Conservation (phyloP, 2,329 filamentous ascomycete genomes). For the Scedosporium aurantiacum region DNA sequence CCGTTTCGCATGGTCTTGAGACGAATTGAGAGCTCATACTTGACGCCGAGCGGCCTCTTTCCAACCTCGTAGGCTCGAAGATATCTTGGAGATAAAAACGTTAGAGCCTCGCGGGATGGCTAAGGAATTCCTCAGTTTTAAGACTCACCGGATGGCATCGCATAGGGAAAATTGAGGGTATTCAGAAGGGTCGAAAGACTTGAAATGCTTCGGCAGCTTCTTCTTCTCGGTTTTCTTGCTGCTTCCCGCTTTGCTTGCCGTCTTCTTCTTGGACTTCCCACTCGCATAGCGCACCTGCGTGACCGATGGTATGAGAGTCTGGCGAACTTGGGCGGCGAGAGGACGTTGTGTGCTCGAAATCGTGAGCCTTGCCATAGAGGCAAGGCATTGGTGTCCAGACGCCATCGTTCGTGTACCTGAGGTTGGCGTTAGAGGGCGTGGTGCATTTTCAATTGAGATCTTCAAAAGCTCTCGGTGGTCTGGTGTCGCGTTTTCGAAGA, state of each 20-base stretch:
- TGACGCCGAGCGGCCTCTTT: slow-evolving; percentile 56
- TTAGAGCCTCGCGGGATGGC: not conserved
- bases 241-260: slow-evolving; percentile 5
- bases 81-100: slow-evolving; percentile 9
- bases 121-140: not conserved
- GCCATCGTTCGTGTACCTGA: slow-evolving; percentile 2
- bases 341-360: slow-evolving; percentile 1
- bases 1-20: slow-evolving; percentile 77
- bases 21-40: slow-evolving; percentile 83
- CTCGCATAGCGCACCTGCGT: slow-evolving; percentile 9
- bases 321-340: not conserved
- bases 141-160: slow-evolving; percentile 76
- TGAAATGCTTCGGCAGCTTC: slow-evolving; percentile 52
- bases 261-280: slow-evolving; percentile 9
- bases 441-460: not conserved
- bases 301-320: not conserved
- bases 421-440: not conserved
- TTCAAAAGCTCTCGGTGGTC: not conserved
- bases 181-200: slow-evolving; percentile 56
- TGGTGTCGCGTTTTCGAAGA: slow-evolving; percentile 5
- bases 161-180: slow-evolving; percentile 63
- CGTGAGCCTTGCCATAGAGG: slow-evolving; percentile 4
- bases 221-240: slow-evolving; percentile 44
- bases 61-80: slow-evolving; percentile 90
- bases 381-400: slow-evolving; percentile 4